Evolutionary conservation across 306 rosid species (phyloP), one percentile per base, ranked within the genome.

Genomic region (Rosa rugosa): DNA sequence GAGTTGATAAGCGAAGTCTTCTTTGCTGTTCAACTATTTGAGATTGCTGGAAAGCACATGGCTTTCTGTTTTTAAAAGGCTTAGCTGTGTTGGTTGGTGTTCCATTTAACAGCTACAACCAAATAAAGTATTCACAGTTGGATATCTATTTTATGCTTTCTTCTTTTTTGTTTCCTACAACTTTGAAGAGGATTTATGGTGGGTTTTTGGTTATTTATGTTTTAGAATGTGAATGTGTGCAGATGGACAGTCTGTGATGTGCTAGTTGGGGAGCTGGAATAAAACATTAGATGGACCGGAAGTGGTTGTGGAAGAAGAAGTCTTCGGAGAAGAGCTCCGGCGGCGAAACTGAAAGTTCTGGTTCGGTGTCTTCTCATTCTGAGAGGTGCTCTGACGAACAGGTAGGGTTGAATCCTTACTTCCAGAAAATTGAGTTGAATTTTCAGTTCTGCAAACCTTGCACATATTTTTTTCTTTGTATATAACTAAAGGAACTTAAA

Each of bases 251-350:
- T 16, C 59, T 47, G 71, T 46, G 51, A 69, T 79, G 77, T 83
- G 79, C 75, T 85, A 75, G 79, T 83, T 84, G 78, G 73, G 75
- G 50, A 66, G 82, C 79, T 81, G 54, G 83, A 80, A 74, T 73
- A 63, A 70, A 86, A 79, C 60, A 40, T 31, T 14, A 80, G 82
- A 93, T 89, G 90, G 98, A 95, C 71, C 89, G 91, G 84, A 89
- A 86, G 84, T 93, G 97, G 97, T 84, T 90, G 44, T 89, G 98
- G 97, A 93, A 91, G 88, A 81, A 88, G 74, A 93, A 83, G 80
- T 89, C 93, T 77, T 90, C 97, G 6, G 96, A 91, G 77, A 91
- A 83, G 84, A 88, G 97, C 80, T 72, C 96, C 0, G 90, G 92
- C 0, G 90, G 91, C 0, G 97, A 94, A 86, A 87, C 89, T 74